phyloP scores from a whole-genome alignment of 2,329 filamentous ascomycete species.

The Ophiostoma tasmaniense region DNA sequence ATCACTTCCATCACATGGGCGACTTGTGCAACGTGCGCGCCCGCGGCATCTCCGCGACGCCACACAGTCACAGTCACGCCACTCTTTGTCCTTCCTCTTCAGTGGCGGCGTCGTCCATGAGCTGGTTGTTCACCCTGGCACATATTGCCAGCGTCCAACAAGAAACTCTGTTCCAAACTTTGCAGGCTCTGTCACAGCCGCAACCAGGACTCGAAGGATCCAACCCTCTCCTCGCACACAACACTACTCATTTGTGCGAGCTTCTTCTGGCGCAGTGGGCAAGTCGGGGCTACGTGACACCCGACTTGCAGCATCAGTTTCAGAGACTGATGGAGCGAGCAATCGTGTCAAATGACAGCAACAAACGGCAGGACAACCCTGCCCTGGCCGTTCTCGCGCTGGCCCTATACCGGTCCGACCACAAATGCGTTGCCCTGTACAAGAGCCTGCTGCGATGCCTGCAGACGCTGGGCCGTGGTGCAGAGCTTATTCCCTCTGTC shows the following conservation, averaged over 20 bases:
- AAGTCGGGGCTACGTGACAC: slow-evolving; percentile 24
- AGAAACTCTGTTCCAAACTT: slow-evolving; percentile 14
- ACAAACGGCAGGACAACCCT: not conserved
- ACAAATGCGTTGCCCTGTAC: slow-evolving; percentile 15
- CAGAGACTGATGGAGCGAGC: not conserved
- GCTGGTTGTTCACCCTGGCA: slow-evolving; percentile 21
- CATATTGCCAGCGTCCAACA: slow-evolving; percentile 21
- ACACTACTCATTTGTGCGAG: slow-evolving; percentile 22
- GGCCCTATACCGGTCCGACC: slow-evolving; percentile 19
- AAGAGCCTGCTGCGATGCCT: slow-evolving; percentile 16
- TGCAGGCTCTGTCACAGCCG: slow-evolving; percentile 17
- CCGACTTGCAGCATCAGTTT: not conserved
- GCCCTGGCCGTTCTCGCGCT: slow-evolving; percentile 25
- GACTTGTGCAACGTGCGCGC: not conserved
- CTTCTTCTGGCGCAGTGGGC: slow-evolving; percentile 28
- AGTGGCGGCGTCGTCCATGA: not conserved
- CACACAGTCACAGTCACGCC: not conserved
- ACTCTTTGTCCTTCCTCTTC: not conserved
- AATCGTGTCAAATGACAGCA: not conserved
- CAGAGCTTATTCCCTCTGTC: slow-evolving; percentile 14
- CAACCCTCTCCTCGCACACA: not conserved
- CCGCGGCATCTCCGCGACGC: slow-evolving; percentile 7
- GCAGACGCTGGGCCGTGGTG: slow-evolving; percentile 10
- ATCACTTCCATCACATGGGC: not conserved
- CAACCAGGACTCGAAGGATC: not conserved